Conservation (phyloP, 768 basidiomycete species). For the Clavulina sp. region DNA sequence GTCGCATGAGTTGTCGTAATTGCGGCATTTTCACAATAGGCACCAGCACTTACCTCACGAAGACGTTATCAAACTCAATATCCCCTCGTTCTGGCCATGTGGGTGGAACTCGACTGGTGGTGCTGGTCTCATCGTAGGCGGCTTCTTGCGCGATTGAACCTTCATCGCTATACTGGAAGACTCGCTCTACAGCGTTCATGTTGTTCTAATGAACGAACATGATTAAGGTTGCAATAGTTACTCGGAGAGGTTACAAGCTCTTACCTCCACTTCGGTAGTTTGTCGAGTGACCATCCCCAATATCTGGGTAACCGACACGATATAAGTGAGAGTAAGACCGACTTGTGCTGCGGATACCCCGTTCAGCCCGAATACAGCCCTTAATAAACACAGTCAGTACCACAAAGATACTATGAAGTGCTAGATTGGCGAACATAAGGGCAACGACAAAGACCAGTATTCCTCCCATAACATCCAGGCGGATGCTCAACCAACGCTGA, state of each 20-base stretch:
- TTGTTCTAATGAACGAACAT: conserved; percentile 27
- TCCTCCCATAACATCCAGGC: conserved; percentile 72
- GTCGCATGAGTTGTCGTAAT: not conserved
- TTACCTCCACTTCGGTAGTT: conserved; percentile 47
- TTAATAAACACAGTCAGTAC: not conserved
- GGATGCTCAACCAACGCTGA: conserved; percentile 71
- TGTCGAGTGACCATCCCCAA: conserved; percentile 40
- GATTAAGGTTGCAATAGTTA: not conserved
- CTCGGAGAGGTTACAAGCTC: conserved; percentile 4
- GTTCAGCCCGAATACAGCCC: conserved; percentile 34
- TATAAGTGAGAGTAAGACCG: conserved; percentile 52
- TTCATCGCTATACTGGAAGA: conserved; percentile 35
- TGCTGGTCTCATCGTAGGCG: conserved; percentile 42
- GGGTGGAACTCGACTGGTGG: conserved; percentile 23
- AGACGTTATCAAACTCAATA: not conserved
- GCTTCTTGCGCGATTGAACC: conserved; percentile 45
- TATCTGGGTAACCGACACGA: conserved; percentile 34
- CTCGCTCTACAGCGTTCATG: conserved; percentile 46
- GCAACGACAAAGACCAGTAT: conserved; percentile 35
- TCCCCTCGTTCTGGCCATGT: not conserved
- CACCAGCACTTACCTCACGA: not conserved
- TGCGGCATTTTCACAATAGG: not conserved
- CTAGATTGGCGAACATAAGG: conserved; percentile 35
- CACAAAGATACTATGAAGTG: not conserved
- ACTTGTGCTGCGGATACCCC: conserved; percentile 48